Conservation (phyloP, 345 rosid genomes). For the Salix dunnii region DNA sequence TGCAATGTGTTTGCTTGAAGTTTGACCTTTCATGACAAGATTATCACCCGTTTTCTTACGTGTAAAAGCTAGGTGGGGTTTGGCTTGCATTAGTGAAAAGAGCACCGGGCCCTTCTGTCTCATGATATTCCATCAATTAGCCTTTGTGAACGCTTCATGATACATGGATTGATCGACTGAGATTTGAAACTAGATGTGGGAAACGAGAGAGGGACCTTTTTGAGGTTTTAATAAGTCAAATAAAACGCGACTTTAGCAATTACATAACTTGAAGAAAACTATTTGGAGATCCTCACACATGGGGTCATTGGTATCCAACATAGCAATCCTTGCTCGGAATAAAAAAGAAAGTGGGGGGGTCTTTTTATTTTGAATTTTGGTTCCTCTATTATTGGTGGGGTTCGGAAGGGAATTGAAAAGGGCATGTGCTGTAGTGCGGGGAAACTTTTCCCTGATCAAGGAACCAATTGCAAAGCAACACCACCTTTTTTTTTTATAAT, state of each 20-base stretch:
- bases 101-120: slow-evolving; percentile 45
- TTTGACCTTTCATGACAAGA: slow-evolving; percentile 54
- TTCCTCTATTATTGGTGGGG: slow-evolving; percentile 39
- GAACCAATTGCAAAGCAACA: slow-evolving; percentile 41
- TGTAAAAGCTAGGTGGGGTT: slow-evolving; percentile 46
- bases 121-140: slow-evolving; percentile 52
- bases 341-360: neutral
- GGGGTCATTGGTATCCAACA: slow-evolving; percentile 21
- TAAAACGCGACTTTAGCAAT: slow-evolving; percentile 17
- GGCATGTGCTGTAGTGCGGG: slow-evolving; percentile 22
- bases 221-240: slow-evolving; percentile 21
- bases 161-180: slow-evolving; percentile 28
- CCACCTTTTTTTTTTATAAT: slow-evolving; percentile 8
- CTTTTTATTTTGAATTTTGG: slow-evolving; percentile 22
- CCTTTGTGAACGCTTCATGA: slow-evolving; percentile 21
- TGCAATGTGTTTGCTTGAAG: slow-evolving; percentile 66
- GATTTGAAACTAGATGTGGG: slow-evolving; percentile 17
- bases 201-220: slow-evolving; percentile 15
- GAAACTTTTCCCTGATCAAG: slow-evolving; percentile 32
- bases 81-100: slow-evolving; percentile 68
- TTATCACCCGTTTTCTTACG: slow-evolving; percentile 15
- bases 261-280: slow-evolving; percentile 3
- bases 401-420: slow-evolving; percentile 21
- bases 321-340: slow-evolving; percentile 17
- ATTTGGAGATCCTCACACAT: slow-evolving; percentile 15